Percentiles rank a stretch among this genome's conserved stretches.
Evolutionary conservation across 2,329 filamentous ascomycete genomes (phyloP).

Genomic region (Fusarium transvaalense): DNA sequence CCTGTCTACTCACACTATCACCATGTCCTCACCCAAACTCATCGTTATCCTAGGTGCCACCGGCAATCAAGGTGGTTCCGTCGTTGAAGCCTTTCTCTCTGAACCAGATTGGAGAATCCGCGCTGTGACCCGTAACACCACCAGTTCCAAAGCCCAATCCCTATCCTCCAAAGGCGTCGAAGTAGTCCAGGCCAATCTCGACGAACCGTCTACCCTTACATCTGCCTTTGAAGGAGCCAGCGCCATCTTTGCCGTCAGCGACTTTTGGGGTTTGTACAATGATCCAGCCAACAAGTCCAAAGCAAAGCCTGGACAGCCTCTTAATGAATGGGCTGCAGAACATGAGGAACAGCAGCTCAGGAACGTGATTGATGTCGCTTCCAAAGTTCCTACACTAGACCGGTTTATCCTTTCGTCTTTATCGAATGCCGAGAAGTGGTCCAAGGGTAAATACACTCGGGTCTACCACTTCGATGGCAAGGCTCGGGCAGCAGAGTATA

Average conservation of each 20-base stretch:
- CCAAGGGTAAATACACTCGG: conserved; percentile 56
- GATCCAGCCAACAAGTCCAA: conserved; percentile 27
- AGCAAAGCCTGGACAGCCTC: conserved; percentile 23
- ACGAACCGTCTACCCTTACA: neutral
- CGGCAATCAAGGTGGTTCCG: conserved; percentile 39
- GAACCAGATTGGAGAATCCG: conserved; percentile 29
- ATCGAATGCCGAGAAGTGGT: conserved; percentile 53
- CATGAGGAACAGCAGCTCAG: conserved; percentile 54
- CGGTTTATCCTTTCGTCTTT: conserved; percentile 56
- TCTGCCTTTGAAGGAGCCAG: conserved; percentile 10
- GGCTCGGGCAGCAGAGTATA: conserved; percentile 52
- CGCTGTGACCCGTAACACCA: conserved; percentile 30
- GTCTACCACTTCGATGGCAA: conserved; percentile 60
- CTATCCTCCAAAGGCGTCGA: conserved; percentile 18
- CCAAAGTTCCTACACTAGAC: conserved; percentile 50
- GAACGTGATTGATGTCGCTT: conserved; percentile 54
- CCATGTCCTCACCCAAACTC: conserved; percentile 27
- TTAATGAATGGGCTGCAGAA: conserved; percentile 42
- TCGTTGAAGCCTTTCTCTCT: conserved; percentile 12
- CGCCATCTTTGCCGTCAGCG: conserved; percentile 49
- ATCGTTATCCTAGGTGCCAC: conserved; percentile 38
- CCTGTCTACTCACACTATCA: neutral
- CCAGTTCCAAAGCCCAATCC: conserved; percentile 20
- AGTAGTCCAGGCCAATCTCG: conserved; percentile 17
- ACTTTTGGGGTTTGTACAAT: conserved; percentile 44